Percentiles rank a stretch among this genome's conserved stretches.
Evolutionary conservation across 139 green algal genomes (phyloP).

Genomic region (Pleodorina starrii): DNA sequence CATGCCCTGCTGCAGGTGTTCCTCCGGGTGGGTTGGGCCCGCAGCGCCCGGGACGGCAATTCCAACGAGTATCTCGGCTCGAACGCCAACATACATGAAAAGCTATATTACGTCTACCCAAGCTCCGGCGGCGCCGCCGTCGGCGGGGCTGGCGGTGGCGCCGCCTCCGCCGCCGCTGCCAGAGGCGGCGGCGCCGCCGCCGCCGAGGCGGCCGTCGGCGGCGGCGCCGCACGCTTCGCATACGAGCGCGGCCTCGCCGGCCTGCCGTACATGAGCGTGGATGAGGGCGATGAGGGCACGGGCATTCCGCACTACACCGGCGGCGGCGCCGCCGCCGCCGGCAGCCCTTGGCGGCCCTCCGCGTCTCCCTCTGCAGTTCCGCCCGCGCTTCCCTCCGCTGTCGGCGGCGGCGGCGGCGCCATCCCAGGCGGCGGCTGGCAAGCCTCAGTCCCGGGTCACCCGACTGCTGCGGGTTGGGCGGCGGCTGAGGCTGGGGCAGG

Average conservation of each 20-base stretch:
- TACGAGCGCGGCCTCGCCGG: conserved; percentile 16
- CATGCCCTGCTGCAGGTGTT: conserved; percentile 13
- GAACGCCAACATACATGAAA: neutral
- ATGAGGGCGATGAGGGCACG: neutral
- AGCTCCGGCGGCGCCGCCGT: neutral
- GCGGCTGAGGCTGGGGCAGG: neutral
- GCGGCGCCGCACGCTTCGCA: neutral
- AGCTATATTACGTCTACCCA: conserved; percentile 11
- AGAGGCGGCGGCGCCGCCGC: neutral
- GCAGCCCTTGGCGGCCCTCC: neutral
- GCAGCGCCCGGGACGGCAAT: conserved; percentile 18
- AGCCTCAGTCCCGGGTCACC: neutral
- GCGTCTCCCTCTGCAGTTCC: neutral
- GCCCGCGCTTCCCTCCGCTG: no score
- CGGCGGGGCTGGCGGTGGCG: neutral
- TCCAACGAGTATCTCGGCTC: conserved; percentile 37
- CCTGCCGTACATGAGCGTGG: conserved; percentile 9
- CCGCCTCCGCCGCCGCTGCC: neutral
- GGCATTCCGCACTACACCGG: conserved; percentile 12
- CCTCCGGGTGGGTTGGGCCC: conserved; percentile 16
- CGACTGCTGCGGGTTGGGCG: neutral
- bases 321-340: neutral
- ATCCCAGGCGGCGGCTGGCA: neutral
- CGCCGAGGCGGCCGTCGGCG: neutral
- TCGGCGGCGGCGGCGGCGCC: neutral